Evolutionary conservation across 2,329 filamentous ascomycete genomes (phyloP), one percentile per base, ranked within the genome.

Genomic region (Cryoendolithus antarcticus): DNA sequence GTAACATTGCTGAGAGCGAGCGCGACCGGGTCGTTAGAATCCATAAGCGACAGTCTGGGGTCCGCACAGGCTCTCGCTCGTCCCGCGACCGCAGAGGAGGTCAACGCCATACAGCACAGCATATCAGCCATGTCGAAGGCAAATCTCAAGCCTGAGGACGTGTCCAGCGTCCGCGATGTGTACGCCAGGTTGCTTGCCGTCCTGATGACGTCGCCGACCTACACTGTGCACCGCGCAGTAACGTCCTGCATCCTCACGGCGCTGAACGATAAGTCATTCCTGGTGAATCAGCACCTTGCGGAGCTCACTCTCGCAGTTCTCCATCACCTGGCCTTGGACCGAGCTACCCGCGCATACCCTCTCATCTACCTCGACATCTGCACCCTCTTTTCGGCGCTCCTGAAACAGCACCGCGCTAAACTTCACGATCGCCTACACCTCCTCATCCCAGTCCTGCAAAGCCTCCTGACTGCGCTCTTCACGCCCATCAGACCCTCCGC

Each of bases 391-490:
- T 68, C 67, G 6, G 56, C 66, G 0, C 55, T 78, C 6, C 57
- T 80, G 6, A 62, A 69, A n/a, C 63, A 76, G 9, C 70, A 78
- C 48, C 69, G 75, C 13, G 61, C 69, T 10, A 71, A 73, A 32
- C 60, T 80, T 7, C 70, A 71, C 29, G 74, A 74, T 6, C 72
- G 76, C 15, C 72, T 72, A 57, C 74, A 80, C 49, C 60, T 80
- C 8, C 57, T 80, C 10, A 57, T 77, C 4, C 64, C 67, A 1
- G 60, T 71, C 9, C 63, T 80, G 41, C 70, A 76, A 48, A 58
- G 58, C 9, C 64, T 80, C 1, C 56, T 79, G 2, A 62, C 64
- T 39, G 70, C 69, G 37, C 64, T 80, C 8, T 77, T 77, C 55
- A 63, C 62, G 4, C 67, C 64, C 9, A 63, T 63, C 38, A 42